Percentiles rank a stretch among this genome's conserved stretches.
These are phyloP conservation scores for Wickerhamomyces sp. DNA, from an alignment of 1,139 yeast genomes.

Conservation along the genomic window DNA sequence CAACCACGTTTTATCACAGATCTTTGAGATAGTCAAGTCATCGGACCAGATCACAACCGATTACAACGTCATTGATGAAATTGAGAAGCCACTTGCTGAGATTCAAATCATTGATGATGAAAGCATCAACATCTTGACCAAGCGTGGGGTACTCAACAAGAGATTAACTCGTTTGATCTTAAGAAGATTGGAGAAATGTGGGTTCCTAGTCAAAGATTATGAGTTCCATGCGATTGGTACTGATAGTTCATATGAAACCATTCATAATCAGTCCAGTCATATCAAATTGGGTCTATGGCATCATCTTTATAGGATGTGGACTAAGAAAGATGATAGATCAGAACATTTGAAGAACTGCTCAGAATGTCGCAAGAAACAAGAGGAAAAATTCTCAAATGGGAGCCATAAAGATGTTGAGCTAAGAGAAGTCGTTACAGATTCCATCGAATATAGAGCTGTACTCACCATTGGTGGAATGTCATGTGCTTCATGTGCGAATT, in stretches of 20 bases:
- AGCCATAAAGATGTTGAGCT: constrained; percentile 7
- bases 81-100: constrained; percentile 5
- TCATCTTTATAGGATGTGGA: not conserved
- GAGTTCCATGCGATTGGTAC: constrained; percentile 9
- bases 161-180: constrained; percentile 9
- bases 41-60: constrained; percentile 1
- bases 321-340: constrained; percentile 1
- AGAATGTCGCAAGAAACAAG: constrained; percentile 27
- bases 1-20: constrained; percentile 21
- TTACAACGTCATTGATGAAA: constrained; percentile 1
- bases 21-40: constrained; percentile 11
- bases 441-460: constrained; percentile 41
- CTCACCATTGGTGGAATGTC: constrained; percentile 62
- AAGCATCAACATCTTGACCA: constrained; percentile 5
- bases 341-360: constrained; percentile 33
- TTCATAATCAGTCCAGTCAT: not conserved
- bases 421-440: constrained; percentile 14
- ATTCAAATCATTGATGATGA: constrained; percentile 14
- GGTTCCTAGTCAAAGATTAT: constrained; percentile 16
- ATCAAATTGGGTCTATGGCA: not conserved
- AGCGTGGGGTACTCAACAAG: constrained; percentile 3
- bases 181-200: constrained; percentile 11
- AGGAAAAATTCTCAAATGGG: constrained; percentile 1
- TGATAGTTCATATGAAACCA: not conserved
- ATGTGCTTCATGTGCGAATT: constrained; percentile 52